Base-by-base conservation (phyloP, 1,284 basidiomycete genomes). In the Earliella scabrosa region DNA sequence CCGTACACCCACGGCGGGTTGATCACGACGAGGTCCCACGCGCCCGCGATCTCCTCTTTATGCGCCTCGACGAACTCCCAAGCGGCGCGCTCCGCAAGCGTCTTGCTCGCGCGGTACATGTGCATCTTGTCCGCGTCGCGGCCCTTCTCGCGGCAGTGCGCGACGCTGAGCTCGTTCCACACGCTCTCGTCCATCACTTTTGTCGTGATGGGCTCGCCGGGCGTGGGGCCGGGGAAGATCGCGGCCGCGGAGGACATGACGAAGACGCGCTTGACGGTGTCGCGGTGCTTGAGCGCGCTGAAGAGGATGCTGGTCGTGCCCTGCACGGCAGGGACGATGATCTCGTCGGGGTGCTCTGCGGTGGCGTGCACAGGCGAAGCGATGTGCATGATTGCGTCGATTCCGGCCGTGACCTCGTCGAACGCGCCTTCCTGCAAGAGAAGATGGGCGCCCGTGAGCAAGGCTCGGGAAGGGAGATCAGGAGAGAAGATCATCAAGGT, bases 71-170 rank as follows among this genome's bases (percentile, higher is more conserved):
- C 71, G 54, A 86, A 85, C 41, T 81, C 75, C 82, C 82, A 86
- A 1, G 81, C 81, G n/a, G 76, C 77, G 61, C 70, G 75, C 68
- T 93, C 90, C 2, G 90, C 88, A 1, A 92, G 73, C 4, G 80
- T 82, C 76, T 93, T 92, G 20, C 79, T 82, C n/a, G 78, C 81
- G 48, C 75, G 70, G 66, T 88, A 89, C 63, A 80, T 83, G 41
- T 71, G 64, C 6, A 69, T 53, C 3, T 60, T 62, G 1, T 69
- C 43, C 0, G 83, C 80, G 10, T 77, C 75, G 14, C 67, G 68
- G 7, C 86, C 85, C 44, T 81, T 75, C 62, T 80, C 70, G 63
- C 80, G 76, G 20, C 87, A 74, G 31, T 78, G 72, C 18, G 76
- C 67, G 13, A 81, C 70, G 2, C 79, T 75, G 44, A 76, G 72